Evolutionary conservation across 352 stramenopile genomes (phyloP), one percentile per base, ranked within the genome.

Genomic region (Pythium periplocum): DNA sequence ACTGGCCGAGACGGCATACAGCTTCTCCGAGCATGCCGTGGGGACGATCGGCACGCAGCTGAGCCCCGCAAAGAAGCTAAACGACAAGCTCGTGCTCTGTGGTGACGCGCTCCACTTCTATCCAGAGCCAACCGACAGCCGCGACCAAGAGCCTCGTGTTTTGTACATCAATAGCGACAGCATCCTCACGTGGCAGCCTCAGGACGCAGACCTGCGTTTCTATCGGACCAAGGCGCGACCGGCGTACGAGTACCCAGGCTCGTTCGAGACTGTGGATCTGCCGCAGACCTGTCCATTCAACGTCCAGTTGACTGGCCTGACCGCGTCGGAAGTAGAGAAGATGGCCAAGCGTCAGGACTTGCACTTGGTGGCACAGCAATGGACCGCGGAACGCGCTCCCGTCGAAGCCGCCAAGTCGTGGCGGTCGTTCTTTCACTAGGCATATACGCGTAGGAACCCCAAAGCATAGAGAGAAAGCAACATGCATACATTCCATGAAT

Each of bases 151-250:
- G 6, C 38, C 51, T 17, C 40, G 7, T 42, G 38, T 26, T 9
- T 57, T 82, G 49, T 83, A 83, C 52, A 75, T 75, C 48, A 83
- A 83, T 57, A 83, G 72, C 48, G 67, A 83, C 48, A 57, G 71
- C 44, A 71, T 83, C 46, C 49, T 79, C 7, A 49, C 64, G 17
- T 76, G 61, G 63, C 55, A 63, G 39, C 50, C 17, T 26, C 17
- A 26, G 17, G 17, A 26, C 17, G 17, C 44, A 11, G 48, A 52
- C 7, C 42, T 39, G 42, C 51, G 50, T 8, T 37, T 76, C 47
- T 75, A 71, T 44, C 59, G 61, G 36, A 69, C 66, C 6, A 43
- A 42, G 51, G 65, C 71, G 51, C 61, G 64, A 7, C 56, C 52
- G 11, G 66, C 60, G 30, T 54, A 59, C 17, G 12, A 69, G 7